Base-by-base conservation (phyloP, 208 protist species). In the Acanthamoeba royreba region DNA sequence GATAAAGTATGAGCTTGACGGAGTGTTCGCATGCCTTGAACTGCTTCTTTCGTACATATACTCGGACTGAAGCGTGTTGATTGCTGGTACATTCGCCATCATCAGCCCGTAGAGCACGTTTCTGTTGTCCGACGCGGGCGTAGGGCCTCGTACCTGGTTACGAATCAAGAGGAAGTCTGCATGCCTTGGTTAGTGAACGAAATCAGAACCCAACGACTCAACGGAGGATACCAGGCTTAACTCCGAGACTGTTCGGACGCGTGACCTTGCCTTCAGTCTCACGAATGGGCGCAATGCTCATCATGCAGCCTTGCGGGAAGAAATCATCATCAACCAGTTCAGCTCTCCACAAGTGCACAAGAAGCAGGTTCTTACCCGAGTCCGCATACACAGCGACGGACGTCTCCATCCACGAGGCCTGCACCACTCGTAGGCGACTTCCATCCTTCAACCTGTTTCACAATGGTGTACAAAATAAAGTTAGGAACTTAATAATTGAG, bases 1-100 rank as follows among this genome's bases (percentile, higher is more conserved):
- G 4, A 38, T 5, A 90, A 81, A 33, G 13, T 25, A 4, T 47
- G 42, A 90, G 83, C 7, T 33, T 25, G 42, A 83, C 45, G 52
- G 33, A 0, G 11, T 15, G 79, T 2, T 42, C 45, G 52, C 55
- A 45, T 52, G 43, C 22, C 0, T n/a, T n/a, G 72, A 63, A 83
- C 38, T 1, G 17, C 1, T n/a, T 17, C 1, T 38, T 8, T 11
- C 49, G 53, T 74, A 52, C 85, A 91, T 91, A 42, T 91, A 91
- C 49, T 77, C 61, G 25, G 85, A 91, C 11, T 91, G 38, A 25
- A 91, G 61, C 19, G 85, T 40, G 61, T 91, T 91, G 61, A 91
- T 91, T 33, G 85, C 45, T 0, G 85, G 85, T 4, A 91, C 38
- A 22, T 77, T 19, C 22, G 49, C 85, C 53, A 46, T 52, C 85